Conservation (phyloP, 768 basidiomycete species). For the Leccinum ochraceum region DNA sequence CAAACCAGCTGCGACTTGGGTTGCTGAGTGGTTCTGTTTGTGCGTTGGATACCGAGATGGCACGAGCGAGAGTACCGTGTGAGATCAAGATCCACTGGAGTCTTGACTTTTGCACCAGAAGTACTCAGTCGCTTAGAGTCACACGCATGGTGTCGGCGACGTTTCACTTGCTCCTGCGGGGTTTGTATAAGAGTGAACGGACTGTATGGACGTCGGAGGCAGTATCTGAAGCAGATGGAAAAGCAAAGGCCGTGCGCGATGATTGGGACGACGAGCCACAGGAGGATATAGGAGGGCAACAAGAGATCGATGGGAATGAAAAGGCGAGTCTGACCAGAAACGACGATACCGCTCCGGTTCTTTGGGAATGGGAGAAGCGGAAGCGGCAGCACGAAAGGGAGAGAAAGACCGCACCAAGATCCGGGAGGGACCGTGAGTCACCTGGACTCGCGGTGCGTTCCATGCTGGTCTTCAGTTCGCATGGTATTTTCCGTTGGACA, state of each 20-base stretch:
- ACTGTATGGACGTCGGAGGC: too few species aligned
- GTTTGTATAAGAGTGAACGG: too few species aligned
- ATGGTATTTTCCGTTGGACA: background rate
- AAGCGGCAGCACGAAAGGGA: background rate
- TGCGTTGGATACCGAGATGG: too few species aligned
- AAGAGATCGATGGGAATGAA: background rate
- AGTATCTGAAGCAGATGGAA: background rate
- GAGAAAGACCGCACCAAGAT: conserved; percentile 45
- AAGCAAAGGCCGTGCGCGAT: conserved; percentile 35
- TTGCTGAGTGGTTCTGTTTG: conserved; percentile 7
- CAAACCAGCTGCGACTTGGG: background rate
- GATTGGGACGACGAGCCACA: conserved; percentile 46
- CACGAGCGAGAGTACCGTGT: too few species aligned
- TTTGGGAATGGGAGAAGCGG: background rate
- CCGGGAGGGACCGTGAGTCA: conserved; percentile 59
- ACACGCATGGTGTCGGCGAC: too few species aligned
- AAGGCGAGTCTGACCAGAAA: background rate
- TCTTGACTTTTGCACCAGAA: too few species aligned
- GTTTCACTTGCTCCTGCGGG: too few species aligned
- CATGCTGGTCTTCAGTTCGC: too few species aligned
- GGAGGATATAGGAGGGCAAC: background rate
- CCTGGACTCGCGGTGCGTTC: background rate
- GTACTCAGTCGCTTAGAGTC: too few species aligned
- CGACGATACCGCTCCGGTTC: background rate
- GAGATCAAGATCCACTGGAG: too few species aligned